These are phyloP conservation scores for Microbotryum violaceum DNA, from an alignment of 1,284 basidiomycete genomes.

Conservation along the genomic window DNA sequence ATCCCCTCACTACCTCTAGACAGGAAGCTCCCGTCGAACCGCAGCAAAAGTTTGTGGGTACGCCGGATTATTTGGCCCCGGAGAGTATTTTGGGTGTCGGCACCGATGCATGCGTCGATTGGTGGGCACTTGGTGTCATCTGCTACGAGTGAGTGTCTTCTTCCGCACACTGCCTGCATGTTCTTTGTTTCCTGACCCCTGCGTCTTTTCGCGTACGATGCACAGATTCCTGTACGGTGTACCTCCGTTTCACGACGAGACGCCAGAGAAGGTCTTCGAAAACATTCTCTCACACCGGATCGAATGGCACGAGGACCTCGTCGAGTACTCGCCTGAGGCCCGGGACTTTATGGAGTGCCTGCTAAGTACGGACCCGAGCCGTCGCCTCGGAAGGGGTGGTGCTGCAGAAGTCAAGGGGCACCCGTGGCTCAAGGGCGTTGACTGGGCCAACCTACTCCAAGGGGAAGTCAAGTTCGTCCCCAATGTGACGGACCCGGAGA, in stretches of 20 bases:
- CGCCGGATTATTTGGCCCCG: slow-evolving; percentile 44
- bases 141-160: slow-evolving; percentile 64
- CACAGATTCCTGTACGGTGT: slow-evolving; percentile 77
- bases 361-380: slow-evolving; percentile 70
- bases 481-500: slow-evolving; percentile 88
- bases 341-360: slow-evolving; percentile 85
- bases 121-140: slow-evolving; percentile 99
- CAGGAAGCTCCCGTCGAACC: background rate
- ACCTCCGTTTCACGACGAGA: slow-evolving; percentile 95
- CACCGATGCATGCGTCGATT: slow-evolving; percentile 95
- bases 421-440: slow-evolving; percentile 80
- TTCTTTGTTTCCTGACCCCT: background rate
- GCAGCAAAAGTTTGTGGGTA: slow-evolving; percentile 40
- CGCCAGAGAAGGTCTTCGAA: slow-evolving; percentile 95
- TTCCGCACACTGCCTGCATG: too few relatives aligned
- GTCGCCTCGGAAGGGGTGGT: slow-evolving; percentile 77
- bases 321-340: slow-evolving; percentile 79
- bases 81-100: slow-evolving; percentile 73
- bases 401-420: slow-evolving; percentile 90
- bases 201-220: background rate
- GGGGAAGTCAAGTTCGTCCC: slow-evolving; percentile 93
- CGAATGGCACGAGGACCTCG: slow-evolving; percentile 72
- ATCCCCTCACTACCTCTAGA: background rate
- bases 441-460: slow-evolving; percentile 85
- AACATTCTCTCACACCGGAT: slow-evolving; percentile 95